Percentiles rank a stretch among this genome's conserved stretches.
Conservation (phyloP, 345 rosid genomes). For the Passiflora organensis region DNA sequence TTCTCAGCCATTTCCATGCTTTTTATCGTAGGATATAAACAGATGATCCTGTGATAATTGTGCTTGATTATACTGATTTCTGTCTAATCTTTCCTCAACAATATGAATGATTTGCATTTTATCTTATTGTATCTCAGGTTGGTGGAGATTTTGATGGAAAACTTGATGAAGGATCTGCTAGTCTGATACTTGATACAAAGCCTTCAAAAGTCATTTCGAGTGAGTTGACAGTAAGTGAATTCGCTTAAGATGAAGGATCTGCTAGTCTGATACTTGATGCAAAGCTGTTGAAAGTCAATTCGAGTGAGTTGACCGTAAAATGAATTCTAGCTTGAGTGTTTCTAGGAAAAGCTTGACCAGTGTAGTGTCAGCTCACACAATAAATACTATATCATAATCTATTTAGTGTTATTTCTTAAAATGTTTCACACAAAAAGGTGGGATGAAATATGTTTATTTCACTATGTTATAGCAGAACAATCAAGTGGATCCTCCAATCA, state of each 20-base stretch:
- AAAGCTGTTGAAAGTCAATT: slow-evolving; percentile 90
- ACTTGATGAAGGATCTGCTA: slow-evolving; percentile 86
- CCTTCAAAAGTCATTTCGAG: slow-evolving; percentile 93
- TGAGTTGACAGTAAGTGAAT: slow-evolving; percentile 94
- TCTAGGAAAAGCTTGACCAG: no score
- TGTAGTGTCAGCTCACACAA: no score
- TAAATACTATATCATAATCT: no score
- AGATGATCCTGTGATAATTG: not conserved
- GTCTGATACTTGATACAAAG: slow-evolving; percentile 79
- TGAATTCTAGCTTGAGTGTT: slow-evolving; percentile 2
- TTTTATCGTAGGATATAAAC: not conserved
- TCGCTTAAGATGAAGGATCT: slow-evolving; percentile 92
- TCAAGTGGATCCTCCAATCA: not conserved
- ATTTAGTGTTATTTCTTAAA: no score
- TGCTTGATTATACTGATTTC: not conserved
- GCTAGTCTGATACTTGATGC: slow-evolving; percentile 86
- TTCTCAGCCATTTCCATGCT: not conserved
- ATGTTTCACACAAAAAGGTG: no score
- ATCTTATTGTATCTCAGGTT: slow-evolving; percentile 42
- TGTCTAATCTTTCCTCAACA: not conserved
- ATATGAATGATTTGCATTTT: slow-evolving; percentile 2
- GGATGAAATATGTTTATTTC: no score
- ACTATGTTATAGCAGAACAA: no score
- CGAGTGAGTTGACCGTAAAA: slow-evolving; percentile 88
- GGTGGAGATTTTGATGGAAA: slow-evolving; percentile 75